Percentiles rank a stretch among this genome's conserved stretches.
Conservation (phyloP, 176 grass and related monocot genomes). For the Phoenix roebelenii region DNA sequence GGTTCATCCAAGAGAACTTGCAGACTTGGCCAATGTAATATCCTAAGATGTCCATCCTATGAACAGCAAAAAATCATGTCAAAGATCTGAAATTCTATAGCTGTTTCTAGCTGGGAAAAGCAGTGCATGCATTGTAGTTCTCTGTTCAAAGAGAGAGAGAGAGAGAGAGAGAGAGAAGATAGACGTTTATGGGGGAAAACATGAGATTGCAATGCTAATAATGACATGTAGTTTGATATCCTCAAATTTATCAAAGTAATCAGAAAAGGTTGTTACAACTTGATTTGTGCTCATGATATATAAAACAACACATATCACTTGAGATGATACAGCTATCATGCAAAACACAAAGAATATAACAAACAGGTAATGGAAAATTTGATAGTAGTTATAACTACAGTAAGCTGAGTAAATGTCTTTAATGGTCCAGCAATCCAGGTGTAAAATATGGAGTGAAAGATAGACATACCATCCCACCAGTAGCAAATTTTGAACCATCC, state of each 20-base stretch:
- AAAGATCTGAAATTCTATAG: conserved; percentile 2
- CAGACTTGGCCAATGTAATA: conserved; percentile 90
- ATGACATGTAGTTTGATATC: too few species aligned
- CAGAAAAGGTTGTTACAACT: too few species aligned
- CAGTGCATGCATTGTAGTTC: neutral
- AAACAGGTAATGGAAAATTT: too few species aligned
- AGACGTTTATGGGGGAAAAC: too few species aligned
- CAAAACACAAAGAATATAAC: too few species aligned
- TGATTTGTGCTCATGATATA: too few species aligned
- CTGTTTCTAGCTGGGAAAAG: neutral
- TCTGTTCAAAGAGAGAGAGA: too few species aligned
- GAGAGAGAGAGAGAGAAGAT: too few species aligned
- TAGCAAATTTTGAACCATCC: conserved; percentile 88
- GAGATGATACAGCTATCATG: too few species aligned
- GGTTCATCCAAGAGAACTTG: conserved; percentile 87
- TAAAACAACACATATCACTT: too few species aligned
- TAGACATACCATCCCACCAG: conserved; percentile 72
- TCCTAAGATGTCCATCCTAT: conserved; percentile 85
- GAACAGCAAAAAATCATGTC: conserved; percentile 15
- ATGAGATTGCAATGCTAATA: too few species aligned
- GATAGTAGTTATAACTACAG: neutral
- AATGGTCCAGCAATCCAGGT: neutral
- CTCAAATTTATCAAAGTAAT: too few species aligned
- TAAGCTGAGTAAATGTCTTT: neutral
- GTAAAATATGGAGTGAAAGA: neutral